These are phyloP conservation scores for Fusarium chaquense DNA, from an alignment of 2,329 filamentous ascomycete species.

Conservation along the genomic window DNA sequence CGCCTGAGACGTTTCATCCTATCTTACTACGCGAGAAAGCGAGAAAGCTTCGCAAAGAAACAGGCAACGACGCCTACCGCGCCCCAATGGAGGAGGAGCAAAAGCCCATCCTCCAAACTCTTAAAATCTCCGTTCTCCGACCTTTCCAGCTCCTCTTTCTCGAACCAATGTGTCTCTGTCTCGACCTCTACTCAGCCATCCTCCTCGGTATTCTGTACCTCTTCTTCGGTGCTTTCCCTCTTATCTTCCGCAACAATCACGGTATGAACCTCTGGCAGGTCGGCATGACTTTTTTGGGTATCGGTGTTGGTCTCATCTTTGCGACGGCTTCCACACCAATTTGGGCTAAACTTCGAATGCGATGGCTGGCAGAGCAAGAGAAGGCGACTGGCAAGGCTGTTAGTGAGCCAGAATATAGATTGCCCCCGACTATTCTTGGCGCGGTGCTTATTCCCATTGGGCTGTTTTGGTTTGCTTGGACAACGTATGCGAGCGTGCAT, in stretches of 20 bases:
- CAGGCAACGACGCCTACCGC: slow-evolving; percentile 7
- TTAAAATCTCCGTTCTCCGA: slow-evolving; percentile 61
- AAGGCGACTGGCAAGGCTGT: slow-evolving; percentile 18
- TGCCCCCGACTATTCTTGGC: slow-evolving; percentile 26
- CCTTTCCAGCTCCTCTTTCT: slow-evolving; percentile 80
- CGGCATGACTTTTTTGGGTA: slow-evolving; percentile 31
- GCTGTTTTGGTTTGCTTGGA: slow-evolving; percentile 40
- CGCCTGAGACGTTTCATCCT: slow-evolving; percentile 41
- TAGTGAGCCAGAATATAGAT: slow-evolving; percentile 31
- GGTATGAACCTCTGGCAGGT: slow-evolving; percentile 75
- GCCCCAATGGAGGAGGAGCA: slow-evolving; percentile 19
- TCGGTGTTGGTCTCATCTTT: slow-evolving; percentile 16
- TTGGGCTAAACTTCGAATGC: slow-evolving; percentile 25
- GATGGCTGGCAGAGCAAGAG: slow-evolving; percentile 7
- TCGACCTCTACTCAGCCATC: slow-evolving; percentile 84
- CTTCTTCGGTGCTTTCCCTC: slow-evolving; percentile 84
- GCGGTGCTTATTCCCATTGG: slow-evolving; percentile 28
- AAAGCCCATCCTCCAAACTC: not conserved
- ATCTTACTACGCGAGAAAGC: slow-evolving; percentile 29
- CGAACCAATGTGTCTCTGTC: slow-evolving; percentile 83
- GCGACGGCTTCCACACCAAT: slow-evolving; percentile 22
- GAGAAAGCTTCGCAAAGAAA: slow-evolving; percentile 23
- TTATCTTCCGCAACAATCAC: slow-evolving; percentile 80
- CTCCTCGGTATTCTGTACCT: slow-evolving; percentile 85
- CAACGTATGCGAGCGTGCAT: slow-evolving; percentile 19